Evolutionary conservation across 179 eudicot species (phyloP), one percentile per base, ranked within the genome.

Genomic region (Silene coronaria): DNA sequence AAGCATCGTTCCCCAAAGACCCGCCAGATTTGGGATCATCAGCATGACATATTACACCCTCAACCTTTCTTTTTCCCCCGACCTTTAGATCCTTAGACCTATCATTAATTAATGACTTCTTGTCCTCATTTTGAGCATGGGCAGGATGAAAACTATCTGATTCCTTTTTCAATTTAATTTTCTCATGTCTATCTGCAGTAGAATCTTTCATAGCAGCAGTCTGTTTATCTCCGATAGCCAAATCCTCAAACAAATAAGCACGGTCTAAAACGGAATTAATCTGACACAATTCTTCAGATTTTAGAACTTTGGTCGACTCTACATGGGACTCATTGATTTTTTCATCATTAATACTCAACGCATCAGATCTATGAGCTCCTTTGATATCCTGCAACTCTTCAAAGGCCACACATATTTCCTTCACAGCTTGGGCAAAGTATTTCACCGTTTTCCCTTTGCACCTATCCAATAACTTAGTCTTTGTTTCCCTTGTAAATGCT

Each of bases 401-500:
- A 84, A 90, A 92, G 77, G 83, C 96, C 80, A 79, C 89, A 83
- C 89, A 90, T 62, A 95, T 95, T 81, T 95, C 91, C 81, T 85
- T 87, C 68, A 95, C 96, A 61, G 97, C 99, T 77, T 80, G 87
- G 64, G 93, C 83, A 74, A 92, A 94, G 70, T 81, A 82, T 80
- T 87, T 90, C 51, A 88, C 86, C 48, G 95, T 87, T 85, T 91
- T 95, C 66, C 91, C 90, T 80, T 83, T 87, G 80, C 93, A 85
- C 81, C 87, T 86, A 79, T 85, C 85, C 61, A 81, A 62, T 80
- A 95, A 51, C 80, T 88, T 92, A 79, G 73, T 81, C 85, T 91
- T 90, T 24, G 85, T 73, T 72, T 95, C 99, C 82, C 77, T 82
- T 26, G 97, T 92, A 80, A 95, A 95, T 81, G 88, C 88, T 84